A percentile compares a stretch with the other conserved stretches of the same genome.
These are phyloP conservation scores for Helminthosporium solani DNA, from an alignment of 2,329 filamentous ascomycete species.

Conservation along the genomic window DNA sequence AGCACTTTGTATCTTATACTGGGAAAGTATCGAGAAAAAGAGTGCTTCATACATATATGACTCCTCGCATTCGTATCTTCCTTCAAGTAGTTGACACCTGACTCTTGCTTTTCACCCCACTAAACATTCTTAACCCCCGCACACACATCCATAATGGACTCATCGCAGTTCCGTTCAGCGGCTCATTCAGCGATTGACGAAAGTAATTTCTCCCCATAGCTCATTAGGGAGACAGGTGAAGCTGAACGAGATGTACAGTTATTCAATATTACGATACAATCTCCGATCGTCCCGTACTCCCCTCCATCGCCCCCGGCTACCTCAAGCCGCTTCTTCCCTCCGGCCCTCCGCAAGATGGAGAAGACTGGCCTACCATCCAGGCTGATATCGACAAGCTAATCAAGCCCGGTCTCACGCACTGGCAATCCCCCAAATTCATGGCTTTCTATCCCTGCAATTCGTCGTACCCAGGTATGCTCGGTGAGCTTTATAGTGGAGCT, in stretches of 20 bases:
- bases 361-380: slow-evolving; percentile 76
- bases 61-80: too few species aligned
- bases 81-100: too few species aligned
- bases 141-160: slow-evolving; percentile 63
- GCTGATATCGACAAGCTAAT: slow-evolving; percentile 83
- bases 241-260: slow-evolving; percentile 54
- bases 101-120: neutral
- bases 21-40: too few species aligned
- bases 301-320: slow-evolving; percentile 81
- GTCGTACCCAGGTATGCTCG: slow-evolving; percentile 82
- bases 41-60: too few species aligned
- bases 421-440: slow-evolving; percentile 91
- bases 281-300: slow-evolving; percentile 68
- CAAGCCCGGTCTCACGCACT: slow-evolving; percentile 89
- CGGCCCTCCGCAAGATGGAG: slow-evolving; percentile 64
- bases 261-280: slow-evolving; percentile 80
- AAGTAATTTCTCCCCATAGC: slow-evolving; percentile 53
- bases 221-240: neutral
- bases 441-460: slow-evolving; percentile 87
- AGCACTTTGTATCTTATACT: too few species aligned
- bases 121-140: too few species aligned
- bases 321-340: slow-evolving; percentile 74
- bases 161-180: slow-evolving; percentile 72
- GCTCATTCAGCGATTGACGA: slow-evolving; percentile 79
- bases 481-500: slow-evolving; percentile 86